Conservation (phyloP, 768 basidiomycete species). For the Lentinus tigrinus region DNA sequence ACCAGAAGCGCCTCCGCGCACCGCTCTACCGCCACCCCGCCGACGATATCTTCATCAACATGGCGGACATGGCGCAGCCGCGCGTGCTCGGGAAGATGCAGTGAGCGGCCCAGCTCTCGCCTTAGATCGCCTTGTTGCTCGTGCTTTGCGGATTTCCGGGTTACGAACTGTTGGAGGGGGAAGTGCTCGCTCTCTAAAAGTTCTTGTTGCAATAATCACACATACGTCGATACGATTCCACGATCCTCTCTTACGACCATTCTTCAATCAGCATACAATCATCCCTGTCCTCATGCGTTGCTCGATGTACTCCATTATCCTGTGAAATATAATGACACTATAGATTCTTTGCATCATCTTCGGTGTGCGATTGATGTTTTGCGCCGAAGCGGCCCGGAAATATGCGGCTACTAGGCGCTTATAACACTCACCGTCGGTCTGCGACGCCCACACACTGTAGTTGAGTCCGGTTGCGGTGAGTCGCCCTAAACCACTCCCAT, state of each 20-base stretch:
- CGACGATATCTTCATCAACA: slow-evolving; percentile 95
- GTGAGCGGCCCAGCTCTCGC: slow-evolving; percentile 11
- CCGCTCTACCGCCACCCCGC: slow-evolving; percentile 94
- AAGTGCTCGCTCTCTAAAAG: not conserved
- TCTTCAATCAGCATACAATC: no score
- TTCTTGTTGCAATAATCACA: not conserved
- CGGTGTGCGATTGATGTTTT: no score
- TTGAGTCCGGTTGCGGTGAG: no score
- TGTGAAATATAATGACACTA: slow-evolving; percentile 12
- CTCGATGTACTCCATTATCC: slow-evolving; percentile 5
- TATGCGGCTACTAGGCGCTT: no score
- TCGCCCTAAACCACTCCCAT: no score
- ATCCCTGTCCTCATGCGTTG: slow-evolving; percentile 4
- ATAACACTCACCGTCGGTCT: no score
- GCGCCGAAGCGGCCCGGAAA: no score
- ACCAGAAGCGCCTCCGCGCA: slow-evolving; percentile 93
- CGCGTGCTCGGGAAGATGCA: slow-evolving; percentile 59
- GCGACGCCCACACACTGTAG: no score
- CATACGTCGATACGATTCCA: not conserved
- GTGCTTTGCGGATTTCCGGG: not conserved
- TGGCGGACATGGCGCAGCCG: slow-evolving; percentile 82
- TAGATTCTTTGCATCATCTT: no score
- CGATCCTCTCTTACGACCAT: not conserved
- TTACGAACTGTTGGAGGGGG: not conserved
- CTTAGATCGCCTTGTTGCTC: not conserved